These are phyloP conservation scores for Symbiodinium pilosum DNA, from an alignment of 73 alveolate species.

Conservation along the genomic window DNA sequence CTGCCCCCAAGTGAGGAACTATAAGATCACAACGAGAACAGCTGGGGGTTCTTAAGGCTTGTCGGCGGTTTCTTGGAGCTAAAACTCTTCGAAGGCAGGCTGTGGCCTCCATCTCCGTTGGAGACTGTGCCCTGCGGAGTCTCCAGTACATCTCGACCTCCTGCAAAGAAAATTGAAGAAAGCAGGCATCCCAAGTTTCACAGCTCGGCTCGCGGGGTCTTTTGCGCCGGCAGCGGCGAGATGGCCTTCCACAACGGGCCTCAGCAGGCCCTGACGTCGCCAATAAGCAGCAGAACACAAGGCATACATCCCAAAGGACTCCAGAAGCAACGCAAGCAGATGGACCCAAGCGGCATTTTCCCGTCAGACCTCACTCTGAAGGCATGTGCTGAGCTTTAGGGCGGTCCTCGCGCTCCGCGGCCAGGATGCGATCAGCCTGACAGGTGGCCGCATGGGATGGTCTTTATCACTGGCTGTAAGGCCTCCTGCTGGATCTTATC, in stretches of 20 bases:
- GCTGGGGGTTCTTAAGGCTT: too few species aligned
- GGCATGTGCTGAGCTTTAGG: too few species aligned
- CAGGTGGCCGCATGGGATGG: neutral
- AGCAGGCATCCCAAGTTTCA: neutral
- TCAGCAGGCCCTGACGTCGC: neutral
- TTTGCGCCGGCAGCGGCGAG: too few species aligned
- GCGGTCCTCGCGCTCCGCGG: constrained; percentile 45
- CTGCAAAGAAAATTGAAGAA: constrained; percentile 2
- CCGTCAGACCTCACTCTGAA: too few species aligned
- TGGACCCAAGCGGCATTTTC: too few species aligned
- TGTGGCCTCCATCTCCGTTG: constrained; percentile 32
- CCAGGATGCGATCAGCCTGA: constrained; percentile 33
- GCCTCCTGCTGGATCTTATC: neutral
- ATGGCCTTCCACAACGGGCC: too few species aligned
- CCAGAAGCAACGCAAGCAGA: too few species aligned
- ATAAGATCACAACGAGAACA: too few species aligned
- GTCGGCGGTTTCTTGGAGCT: too few species aligned
- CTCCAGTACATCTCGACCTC: constrained; percentile 58
- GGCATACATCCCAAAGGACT: neutral
- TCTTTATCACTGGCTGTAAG: neutral
- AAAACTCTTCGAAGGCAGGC: too few species aligned
- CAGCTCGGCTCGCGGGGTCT: neutral
- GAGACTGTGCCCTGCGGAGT: constrained; percentile 9
- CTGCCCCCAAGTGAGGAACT: too few species aligned
- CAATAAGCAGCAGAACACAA: neutral